Evolutionary conservation across 164 flowering plant genomes (phyloP), one percentile per base, ranked within the genome.

Genomic region (Sextonia rubra): DNA sequence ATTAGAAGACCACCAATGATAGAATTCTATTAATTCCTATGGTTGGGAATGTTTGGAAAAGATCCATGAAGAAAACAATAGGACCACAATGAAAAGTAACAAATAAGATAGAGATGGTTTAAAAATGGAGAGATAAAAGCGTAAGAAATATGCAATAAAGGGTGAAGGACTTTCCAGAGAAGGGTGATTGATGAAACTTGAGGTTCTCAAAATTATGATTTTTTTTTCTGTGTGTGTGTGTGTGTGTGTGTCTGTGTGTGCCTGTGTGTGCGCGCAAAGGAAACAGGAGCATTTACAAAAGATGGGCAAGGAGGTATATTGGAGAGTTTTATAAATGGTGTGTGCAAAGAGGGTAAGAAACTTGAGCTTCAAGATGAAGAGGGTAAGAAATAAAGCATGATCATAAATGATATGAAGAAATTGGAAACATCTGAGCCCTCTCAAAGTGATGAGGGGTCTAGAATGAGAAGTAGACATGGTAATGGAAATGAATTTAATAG

Each of bases 341-440:
- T 4, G 29, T 2, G 7, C 17, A 64, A 27, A 3, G 68, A 14
- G 44, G 37, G 68, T 23, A 18, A 30, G 8, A 30, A 27, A 64
- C 47, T 18, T 1, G 49, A 73, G 66, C 24, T 70, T 30, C 47
- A 69, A n/a, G 68, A 68, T n/a, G 71, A 26, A 17, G 76, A 72
- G 4, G 60, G 52, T 8, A 75, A 32, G 62, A 55, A 73, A 56
- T 58, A 32, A 47, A 74, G 58, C 37, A 27, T 1, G 29, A 55
- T 49, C 23, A 37, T 71, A 32, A 73, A 58, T 61, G 74, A 67
- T 71, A 80, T 73, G 47, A 58, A 71, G 74, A 78, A 79, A 62
- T 44, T 76, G 72, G 82, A 77, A 69, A 64, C 44, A 26, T 18
- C 64, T 1, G 60, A 70, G 8, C 64, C 58, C n/a, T 71, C 76